Evolutionary conservation across 2,329 filamentous ascomycete species (phyloP), one percentile per base, ranked within the genome.

Genomic region (Sporothrix protearum): DNA sequence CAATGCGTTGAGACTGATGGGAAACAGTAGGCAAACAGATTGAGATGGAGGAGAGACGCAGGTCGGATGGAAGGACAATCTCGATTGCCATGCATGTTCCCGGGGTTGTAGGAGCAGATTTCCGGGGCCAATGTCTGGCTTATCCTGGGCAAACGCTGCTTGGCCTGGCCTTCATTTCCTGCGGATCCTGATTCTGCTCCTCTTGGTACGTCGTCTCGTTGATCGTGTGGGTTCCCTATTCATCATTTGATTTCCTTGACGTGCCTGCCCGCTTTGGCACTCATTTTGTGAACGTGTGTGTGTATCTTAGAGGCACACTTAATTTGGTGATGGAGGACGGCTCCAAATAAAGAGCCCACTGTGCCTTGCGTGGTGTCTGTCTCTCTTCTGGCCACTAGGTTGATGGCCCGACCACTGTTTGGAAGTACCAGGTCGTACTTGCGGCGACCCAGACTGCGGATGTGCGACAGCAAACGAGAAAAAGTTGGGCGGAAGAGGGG

Each of bases 211-310:
- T 47, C 14, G 4, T 47, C 10, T 5, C 2, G 19, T 64, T 12
- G 22, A 25, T 3, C 22, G 9, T 19, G 19, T 12, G 22, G 6
- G 25, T 28, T 53, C n/a, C 5, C 49, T 22, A 33, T 49, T n/a
- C 28, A 10, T 42, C 63, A 33, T 66, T 28, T 49, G 45, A 49
- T 47, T 33, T 49, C 25, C 28, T 33, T 66, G 25, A 47, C 25
- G 7, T 66, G 63, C 42, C 63, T 66, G 33, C 63, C 63, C 42
- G 39, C 45, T 49, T 33, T 49, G 45, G 63, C 61, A 33, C 39
- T 30, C 16, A 6, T n/a, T 47, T 30, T 47, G 25, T 49, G 22
- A 12, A 22, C 28, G 22, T 28, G 25, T 12, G 25, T 2, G 19
- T 4, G 22, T 51, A 7, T 51, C n/a, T 51, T 10, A 9, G 16